Base-by-base conservation (phyloP, 1,284 basidiomycete genomes). In the Irpex rosettiformis region DNA sequence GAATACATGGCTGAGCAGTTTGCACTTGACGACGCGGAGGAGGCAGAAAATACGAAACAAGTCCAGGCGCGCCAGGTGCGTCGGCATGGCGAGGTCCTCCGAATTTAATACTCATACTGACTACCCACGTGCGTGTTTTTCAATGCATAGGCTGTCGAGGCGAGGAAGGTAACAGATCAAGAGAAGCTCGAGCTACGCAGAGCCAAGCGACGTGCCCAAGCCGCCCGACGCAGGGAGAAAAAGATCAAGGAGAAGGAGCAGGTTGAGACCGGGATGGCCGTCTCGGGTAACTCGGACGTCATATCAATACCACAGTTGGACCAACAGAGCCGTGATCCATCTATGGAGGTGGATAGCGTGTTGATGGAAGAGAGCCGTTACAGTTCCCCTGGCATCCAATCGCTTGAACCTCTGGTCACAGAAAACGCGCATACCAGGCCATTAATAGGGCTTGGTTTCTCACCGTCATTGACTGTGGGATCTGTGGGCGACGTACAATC, bases 1-100 rank as follows among this genome's bases (percentile, higher is more conserved):
- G 90, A 93, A 67, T 93, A 84, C 65, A 88, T 91, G 82, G 72
- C 77, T 52, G 90, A 93, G 68, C 89, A 93, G 66, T 86, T 85
- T 80, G 80, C 74, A 11, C 71, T 92, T 45, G 92, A 94, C 65
- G 78, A 71, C 3, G 63, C 75, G 40, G 91, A 93, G 61, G 89
- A 91, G 65, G 79, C 79, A 29, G 83, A 88, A 61, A 78, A 78
- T 43, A 69, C 68, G 1, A 81, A 84, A 53, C 51, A 45, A 3
- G 59, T 64, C 33, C 11, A 30, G 57, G 16, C n/a, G 37, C 56
- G 64, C 58, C 43, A 47, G 43, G 65, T 65, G 27, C 10, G 60
- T 57, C 18, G n/a, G 16, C 11, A 11, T 40, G 24, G 22, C 33
- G 27, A 33, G 11, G 24, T n/a, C 48, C 16, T 24, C 7, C 24